phyloP scores from a whole-genome alignment of 1,284 basidiomycete genomes.

The Mycosarcoma mackinlayi region DNA sequence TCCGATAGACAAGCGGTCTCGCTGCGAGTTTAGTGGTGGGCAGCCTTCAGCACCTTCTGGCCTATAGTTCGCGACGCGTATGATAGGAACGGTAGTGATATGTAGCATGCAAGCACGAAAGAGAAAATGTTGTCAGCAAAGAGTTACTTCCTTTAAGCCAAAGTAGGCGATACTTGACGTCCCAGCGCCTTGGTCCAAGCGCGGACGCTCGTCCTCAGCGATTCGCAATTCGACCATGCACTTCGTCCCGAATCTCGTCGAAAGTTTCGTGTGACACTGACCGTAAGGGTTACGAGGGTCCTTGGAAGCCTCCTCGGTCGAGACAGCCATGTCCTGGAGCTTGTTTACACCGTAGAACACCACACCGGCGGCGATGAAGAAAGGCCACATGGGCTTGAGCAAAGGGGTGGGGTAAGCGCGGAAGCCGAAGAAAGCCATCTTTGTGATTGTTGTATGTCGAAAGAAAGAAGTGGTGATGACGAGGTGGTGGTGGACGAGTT shows the following conservation, averaged over 20 bases:
- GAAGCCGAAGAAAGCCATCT: constrained; percentile 64
- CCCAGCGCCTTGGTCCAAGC: background rate
- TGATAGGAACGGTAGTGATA: background rate
- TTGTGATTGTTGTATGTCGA: constrained; percentile 9
- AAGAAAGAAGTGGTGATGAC: background rate
- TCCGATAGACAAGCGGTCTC: background rate
- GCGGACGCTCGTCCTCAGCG: background rate
- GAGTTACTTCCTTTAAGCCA: too few relatives aligned
- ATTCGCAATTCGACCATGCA: background rate
- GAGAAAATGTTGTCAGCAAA: background rate
- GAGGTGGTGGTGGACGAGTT: constrained; percentile 9
- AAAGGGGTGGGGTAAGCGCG: constrained; percentile 66
- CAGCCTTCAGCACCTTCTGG: constrained; percentile 54
- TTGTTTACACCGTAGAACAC: constrained; percentile 63
- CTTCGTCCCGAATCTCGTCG: background rate
- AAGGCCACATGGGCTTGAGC: constrained; percentile 65
- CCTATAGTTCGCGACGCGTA: constrained; percentile 21
- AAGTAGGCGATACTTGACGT: too few relatives aligned
- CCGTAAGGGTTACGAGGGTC: constrained; percentile 68
- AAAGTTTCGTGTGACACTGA: constrained; percentile 17
- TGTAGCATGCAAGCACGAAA: background rate
- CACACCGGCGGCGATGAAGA: constrained; percentile 61
- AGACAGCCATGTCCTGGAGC: constrained; percentile 58
- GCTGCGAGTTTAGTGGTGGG: constrained; percentile 44
- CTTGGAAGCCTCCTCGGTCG: constrained; percentile 62